Evolutionary conservation across 1,284 basidiomycete species (phyloP).

Genomic region (Ustanciosporium gigantosporum): DNA sequence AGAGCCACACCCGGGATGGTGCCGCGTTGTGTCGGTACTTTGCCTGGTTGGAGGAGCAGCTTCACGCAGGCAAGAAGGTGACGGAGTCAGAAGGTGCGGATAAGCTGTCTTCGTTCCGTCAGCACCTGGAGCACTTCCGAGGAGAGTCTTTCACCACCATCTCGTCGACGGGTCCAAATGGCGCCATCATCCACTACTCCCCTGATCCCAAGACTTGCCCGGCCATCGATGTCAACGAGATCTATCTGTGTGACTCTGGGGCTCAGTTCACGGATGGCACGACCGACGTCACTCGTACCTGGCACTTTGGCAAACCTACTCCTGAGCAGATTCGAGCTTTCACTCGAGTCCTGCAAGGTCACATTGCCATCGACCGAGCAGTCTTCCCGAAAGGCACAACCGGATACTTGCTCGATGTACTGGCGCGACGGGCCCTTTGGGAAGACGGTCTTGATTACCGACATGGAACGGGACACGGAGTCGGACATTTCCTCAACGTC

Average conservation of each 20-base stretch:
- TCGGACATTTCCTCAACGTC: constrained; percentile 56
- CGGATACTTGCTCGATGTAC: constrained; percentile 76
- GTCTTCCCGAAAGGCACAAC: constrained; percentile 87
- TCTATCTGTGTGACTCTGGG: constrained; percentile 94
- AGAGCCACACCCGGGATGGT: constrained; percentile 86
- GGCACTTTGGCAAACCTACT: constrained; percentile 88
- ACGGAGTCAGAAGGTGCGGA: constrained; percentile 82
- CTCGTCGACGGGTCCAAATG: constrained; percentile 83
- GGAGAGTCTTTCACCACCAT: constrained; percentile 92
- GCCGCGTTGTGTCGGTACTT: constrained; percentile 79
- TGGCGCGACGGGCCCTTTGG: constrained; percentile 84
- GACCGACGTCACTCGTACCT: constrained; percentile 81
- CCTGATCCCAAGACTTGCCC: constrained; percentile 77
- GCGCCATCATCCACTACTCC: constrained; percentile 90
- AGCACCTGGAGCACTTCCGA: constrained; percentile 76
- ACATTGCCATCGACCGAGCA: constrained; percentile 85
- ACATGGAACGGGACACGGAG: constrained; percentile 60
- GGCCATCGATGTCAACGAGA: constrained; percentile 65
- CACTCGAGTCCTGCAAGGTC: constrained; percentile 91
- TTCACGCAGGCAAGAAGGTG: constrained; percentile 70
- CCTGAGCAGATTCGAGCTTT: constrained; percentile 83
- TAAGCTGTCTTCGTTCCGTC: constrained; percentile 77
- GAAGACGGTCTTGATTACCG: constrained; percentile 78
- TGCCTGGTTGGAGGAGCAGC: constrained; percentile 86
- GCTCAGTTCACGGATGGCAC: constrained; percentile 89